Conservation (phyloP, 768 basidiomycete species). For the Rubroboletus pulcherrimus region DNA sequence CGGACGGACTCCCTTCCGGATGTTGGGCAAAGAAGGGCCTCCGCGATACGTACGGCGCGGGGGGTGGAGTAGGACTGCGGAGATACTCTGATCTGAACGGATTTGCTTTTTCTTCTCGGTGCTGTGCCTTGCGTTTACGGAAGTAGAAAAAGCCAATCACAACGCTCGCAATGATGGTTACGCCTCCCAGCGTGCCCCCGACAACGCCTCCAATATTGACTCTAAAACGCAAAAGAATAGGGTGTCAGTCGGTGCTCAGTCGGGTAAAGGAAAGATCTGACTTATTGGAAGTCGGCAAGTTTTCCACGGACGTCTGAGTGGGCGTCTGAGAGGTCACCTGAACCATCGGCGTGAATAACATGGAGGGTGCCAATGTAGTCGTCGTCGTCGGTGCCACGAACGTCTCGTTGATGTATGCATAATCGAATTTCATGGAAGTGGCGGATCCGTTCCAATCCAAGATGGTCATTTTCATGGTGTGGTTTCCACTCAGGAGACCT, state of each 20-base stretch:
- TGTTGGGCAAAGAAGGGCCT: background rate
- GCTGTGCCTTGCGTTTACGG: constrained; percentile 4
- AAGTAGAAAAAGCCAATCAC: constrained; percentile 4
- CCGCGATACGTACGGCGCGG: background rate
- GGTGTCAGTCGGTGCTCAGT: constrained; percentile 1
- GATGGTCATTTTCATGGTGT: constrained; percentile 22
- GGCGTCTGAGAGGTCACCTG: background rate
- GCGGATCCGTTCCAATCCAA: constrained; percentile 14
- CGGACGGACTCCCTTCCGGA: background rate
- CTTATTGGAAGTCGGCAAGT: constrained; percentile 1
- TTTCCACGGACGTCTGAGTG: background rate
- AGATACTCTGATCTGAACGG: constrained; percentile 3
- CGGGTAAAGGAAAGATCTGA: background rate
- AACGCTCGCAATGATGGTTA: background rate
- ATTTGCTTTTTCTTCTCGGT: background rate
- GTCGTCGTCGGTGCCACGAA: constrained; percentile 7
- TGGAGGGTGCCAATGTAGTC: background rate
- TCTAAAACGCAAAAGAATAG: background rate
- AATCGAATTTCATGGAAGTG: constrained; percentile 28
- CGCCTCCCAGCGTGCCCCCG: constrained; percentile 15
- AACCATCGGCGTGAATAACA: background rate
- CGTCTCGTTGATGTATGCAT: constrained; percentile 24
- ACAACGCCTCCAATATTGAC: constrained; percentile 11
- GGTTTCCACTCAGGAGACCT: constrained; percentile 12
- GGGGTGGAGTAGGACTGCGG: background rate